Conservation (phyloP, 345 rosid genomes). For the Draba incana region DNA sequence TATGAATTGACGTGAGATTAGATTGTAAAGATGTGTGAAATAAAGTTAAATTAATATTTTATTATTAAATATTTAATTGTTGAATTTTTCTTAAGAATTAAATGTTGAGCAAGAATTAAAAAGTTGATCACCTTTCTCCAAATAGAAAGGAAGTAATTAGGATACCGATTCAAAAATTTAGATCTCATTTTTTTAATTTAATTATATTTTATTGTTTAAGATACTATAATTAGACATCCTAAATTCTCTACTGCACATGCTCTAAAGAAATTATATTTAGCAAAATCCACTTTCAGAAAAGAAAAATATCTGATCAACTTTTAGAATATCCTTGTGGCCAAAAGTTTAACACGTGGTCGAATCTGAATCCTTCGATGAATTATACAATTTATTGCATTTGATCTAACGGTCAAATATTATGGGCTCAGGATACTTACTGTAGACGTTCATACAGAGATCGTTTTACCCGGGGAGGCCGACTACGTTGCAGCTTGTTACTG, state of each 20-base stretch:
- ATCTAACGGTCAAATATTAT: conserved; percentile 9
- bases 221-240: too few species aligned
- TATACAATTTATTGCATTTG: not conserved
- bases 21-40: not conserved
- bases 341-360: conserved; percentile 14
- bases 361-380: not conserved
- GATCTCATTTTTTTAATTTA: too few species aligned
- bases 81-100: not conserved
- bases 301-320: not conserved
- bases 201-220: too few species aligned
- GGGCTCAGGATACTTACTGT: not conserved
- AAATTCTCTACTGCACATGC: too few species aligned
- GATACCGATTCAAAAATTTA: too few species aligned
- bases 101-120: not conserved
- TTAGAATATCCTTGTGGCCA: not conserved
- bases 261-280: not conserved
- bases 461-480: not conserved
- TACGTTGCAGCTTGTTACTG: conserved; percentile 2
- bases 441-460: conserved; percentile 17
- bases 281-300: not conserved
- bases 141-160: conserved; percentile 6
- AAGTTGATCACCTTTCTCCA: conserved; percentile 7
- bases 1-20: conserved; percentile 11
- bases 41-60: not conserved
- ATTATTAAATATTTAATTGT: not conserved